phyloP scores from a whole-genome alignment of 1,284 basidiomycete genomes.

The Microbotryomycetes sp. region DNA sequence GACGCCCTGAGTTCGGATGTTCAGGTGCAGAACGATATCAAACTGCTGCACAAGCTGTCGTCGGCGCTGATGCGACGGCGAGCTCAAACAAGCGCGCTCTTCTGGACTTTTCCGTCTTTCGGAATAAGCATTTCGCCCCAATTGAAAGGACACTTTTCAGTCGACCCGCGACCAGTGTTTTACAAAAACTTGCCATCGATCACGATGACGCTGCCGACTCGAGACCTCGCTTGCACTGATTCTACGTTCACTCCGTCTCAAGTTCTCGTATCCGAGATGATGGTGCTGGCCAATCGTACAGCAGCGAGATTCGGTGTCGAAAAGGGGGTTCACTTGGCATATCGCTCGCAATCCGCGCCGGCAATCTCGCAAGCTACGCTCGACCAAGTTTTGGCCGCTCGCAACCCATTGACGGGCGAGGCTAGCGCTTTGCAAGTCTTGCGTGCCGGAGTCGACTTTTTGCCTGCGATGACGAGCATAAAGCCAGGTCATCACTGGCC shows the following conservation, averaged over 20 bases:
- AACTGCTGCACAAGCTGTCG: conserved; percentile 8
- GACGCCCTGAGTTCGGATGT: conserved; percentile 3
- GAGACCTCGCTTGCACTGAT: not conserved
- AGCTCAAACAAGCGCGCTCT: conserved; percentile 16
- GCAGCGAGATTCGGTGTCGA: conserved; percentile 66
- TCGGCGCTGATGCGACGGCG: conserved; percentile 7
- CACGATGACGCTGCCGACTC: not conserved
- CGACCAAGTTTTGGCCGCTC: conserved; percentile 36
- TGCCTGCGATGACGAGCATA: conserved; percentile 48
- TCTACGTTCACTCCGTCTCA: conserved; percentile 23
- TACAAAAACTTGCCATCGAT: conserved; percentile 55
- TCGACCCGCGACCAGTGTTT: conserved; percentile 39
- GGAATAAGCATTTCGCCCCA: conserved; percentile 20
- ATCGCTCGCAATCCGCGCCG: conserved; percentile 51
- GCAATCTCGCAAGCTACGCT: conserved; percentile 15
- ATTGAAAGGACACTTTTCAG: conserved; percentile 21
- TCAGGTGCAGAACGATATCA: not conserved
- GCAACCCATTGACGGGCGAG: conserved; percentile 39
- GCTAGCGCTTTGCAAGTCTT: conserved; percentile 33
- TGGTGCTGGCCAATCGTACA: conserved; percentile 72
- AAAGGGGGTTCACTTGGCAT: conserved; percentile 57
- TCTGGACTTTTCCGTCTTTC: conserved; percentile 20
- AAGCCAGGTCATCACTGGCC: conserved; percentile 59
- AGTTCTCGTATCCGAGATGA: conserved; percentile 65
- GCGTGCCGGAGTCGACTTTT: conserved; percentile 29